Evolutionary conservation across 768 basidiomycete genomes (phyloP), one percentile per base, ranked within the genome.

Genomic region (Guyanaporus albipodus): DNA sequence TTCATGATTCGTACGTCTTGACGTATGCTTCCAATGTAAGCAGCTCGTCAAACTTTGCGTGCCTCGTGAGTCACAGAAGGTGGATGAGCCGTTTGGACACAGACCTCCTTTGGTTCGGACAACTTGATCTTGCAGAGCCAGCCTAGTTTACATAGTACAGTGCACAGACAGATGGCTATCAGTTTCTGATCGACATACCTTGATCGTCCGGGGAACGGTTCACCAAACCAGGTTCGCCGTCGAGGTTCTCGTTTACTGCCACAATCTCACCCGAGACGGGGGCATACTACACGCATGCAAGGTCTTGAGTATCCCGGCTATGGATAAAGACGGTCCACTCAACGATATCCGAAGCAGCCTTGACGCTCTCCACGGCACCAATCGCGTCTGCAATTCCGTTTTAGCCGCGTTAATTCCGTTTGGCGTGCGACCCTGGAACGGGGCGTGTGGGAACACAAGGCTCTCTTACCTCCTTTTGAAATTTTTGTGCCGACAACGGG

Each of bases 111-210:
- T 6, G 85, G 83, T 48, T 88, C 68, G 18, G 86, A 78, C 36
- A 96, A 67, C 64, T 85, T 81, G 59, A 99, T 85, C 74, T 90
- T 94, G 82, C 87, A 93, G 37, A 99, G 80, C 95, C 95, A 99
- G 46, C 95, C 94, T 97, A 53, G 7, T 23, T 26, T 19, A 6
- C 19, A 9, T 14, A 21, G 33, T 12, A 42, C 42, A 49, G 40
- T 18, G 4, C 15, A 35, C 4, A n/a, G 2, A 35, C 4, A n/a
- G 2, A 9, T 9, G 19, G 34, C 35, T 31, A 10, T 35, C 17
- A 8, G 2, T 10, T 7, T 11, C 17, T 2, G 5, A 12, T 22
- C 26, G 54, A n/a, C 77, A 56, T 55, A 93, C 95, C 95, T 62
- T 89, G 72, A 21, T 79, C 76, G 62, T 94, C 87, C 0, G 92